Base-by-base conservation (phyloP, 2,329 filamentous ascomycete genomes). In the Ophiostoma ips region DNA sequence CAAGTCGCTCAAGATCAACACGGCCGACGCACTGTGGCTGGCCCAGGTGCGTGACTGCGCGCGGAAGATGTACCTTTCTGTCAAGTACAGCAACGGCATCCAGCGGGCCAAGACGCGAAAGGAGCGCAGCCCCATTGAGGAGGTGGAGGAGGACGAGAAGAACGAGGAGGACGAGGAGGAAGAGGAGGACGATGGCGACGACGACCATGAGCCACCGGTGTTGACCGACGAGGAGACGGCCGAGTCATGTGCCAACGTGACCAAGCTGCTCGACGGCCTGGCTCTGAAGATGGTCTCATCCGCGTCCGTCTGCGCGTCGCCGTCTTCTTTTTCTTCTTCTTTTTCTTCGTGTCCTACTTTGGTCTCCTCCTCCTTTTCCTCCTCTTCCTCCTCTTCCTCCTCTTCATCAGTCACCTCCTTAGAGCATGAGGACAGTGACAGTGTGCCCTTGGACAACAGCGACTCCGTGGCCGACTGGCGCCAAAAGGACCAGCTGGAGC, bases 1-100 rank as follows among this genome's bases (percentile, higher is more conserved):
- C 10, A 34, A n/a, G 12, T 5, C n/a, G 3, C 33, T 13, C 16
- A 35, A 35, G 18, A 11, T 46, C 33, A 34, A 24, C 16, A 24
- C 45, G 35, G 24, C 16, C 30, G 47, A 41, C 12, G 41, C 28
- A 1, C 28, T 28, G 7, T 52, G 46, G 50, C 21, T 37, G 19
- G 33, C 28, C 0, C 36, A 21, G n/a, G 16, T 49, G 6, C 21
- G 43, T 9, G 28, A n/a, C 15, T 46, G 46, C 30, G 50, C 47
- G 3, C 47, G 47, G 19, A 28, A 46, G 30, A 28, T 46, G 30
- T 52, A 46, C 31, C 19, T 52, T n/a, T 44, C 35, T 2, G 48
- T 45, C 12, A 36, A 43, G 8, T 48, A 52, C 34, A 13, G 19
- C 18, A 11, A 18, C 24, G 24, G 18, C 18, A 28, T 34, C 5